Evolutionary conservation across 108 stramenopile genomes (phyloP), one percentile per base, ranked within the genome.

Genomic region (Pseudonitzschia multistriata): DNA sequence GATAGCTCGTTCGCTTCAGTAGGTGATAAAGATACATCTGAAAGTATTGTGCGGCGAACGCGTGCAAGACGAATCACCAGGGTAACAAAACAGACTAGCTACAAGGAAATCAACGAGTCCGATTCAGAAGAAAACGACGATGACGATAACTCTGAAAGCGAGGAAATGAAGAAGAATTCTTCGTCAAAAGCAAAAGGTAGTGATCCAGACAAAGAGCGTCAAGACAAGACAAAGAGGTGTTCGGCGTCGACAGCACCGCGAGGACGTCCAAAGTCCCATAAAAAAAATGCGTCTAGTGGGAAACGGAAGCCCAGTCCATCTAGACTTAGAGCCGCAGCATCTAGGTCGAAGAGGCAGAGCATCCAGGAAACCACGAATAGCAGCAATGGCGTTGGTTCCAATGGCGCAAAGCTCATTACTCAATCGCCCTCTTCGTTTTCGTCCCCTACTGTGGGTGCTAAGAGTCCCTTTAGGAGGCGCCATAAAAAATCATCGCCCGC

Each of bases 401-500:
- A 4, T 13, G 52, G 13, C 4, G 24, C 24, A 53, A 22, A 13
- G 27, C 5, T 6, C 22, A n/a, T n/a, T n/a, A 11, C 5, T 22
- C 54, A 13, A 10, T 28, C 54, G 15, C 25, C 50, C 22, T 49
- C 49, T 6, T 49, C 49, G 15, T 17, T n/a, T 49, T n/a, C 2
- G 24, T 52, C 50, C 50, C 10, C 7, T 10, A 42, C 40, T 10
- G 40, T 42, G 13, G 40, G 13, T 13, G 40, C 10, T 11, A 64
- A 25, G 28, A 64, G 63, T 64, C 63, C 63, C 1, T 64, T 64
- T 45, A 39, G 63, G 14, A 40, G 63, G 39, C 63, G 63, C 39
- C 39, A 22, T 15, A 64, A 47, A 8, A 52, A 2, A 11, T 7
- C 21, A 45, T 28, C 39, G 4, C 39, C 39, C 21, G 27, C 39